A percentile compares a stretch with the other conserved stretches of the same genome.
Evolutionary conservation across 2,329 filamentous ascomycete species (phyloP).

Genomic region (Trichophyton verrucosum): DNA sequence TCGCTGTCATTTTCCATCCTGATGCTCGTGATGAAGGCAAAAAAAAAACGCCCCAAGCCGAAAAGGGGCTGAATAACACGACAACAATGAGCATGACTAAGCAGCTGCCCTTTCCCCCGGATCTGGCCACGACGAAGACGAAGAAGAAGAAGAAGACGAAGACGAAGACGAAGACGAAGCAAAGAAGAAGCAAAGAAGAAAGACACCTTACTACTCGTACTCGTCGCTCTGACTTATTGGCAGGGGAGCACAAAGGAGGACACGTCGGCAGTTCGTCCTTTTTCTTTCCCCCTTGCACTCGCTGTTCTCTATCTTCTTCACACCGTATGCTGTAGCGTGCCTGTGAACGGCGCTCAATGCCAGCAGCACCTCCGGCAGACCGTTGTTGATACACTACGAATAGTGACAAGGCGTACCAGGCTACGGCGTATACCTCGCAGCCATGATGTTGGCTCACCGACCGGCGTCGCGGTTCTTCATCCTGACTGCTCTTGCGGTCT

Average conservation of each 20-base stretch:
- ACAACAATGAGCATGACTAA: background rate
- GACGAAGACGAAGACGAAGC: background rate
- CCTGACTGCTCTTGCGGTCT: conserved; percentile 22
- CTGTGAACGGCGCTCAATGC: background rate
- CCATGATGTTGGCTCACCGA: conserved; percentile 17
- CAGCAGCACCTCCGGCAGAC: background rate
- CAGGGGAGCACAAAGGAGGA: background rate
- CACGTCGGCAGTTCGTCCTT: background rate
- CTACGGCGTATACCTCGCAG: background rate
- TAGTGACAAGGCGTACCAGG: no score
- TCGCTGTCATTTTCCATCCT: no score
- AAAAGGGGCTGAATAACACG: background rate
- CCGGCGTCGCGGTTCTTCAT: conserved; percentile 28
- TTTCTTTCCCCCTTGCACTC: no score
- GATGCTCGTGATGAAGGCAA: background rate
- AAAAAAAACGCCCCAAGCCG: background rate
- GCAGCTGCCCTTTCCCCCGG: background rate
- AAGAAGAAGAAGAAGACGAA: background rate
- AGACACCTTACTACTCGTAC: background rate
- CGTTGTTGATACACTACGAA: background rate
- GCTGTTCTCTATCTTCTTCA: background rate
- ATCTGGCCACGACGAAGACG: background rate
- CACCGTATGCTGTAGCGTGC: background rate
- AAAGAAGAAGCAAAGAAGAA: background rate
- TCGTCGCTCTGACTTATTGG: background rate